Evolutionary conservation across 768 basidiomycete genomes (phyloP), one percentile per base, ranked within the genome.

Genomic region (Lepiota subincarnata): DNA sequence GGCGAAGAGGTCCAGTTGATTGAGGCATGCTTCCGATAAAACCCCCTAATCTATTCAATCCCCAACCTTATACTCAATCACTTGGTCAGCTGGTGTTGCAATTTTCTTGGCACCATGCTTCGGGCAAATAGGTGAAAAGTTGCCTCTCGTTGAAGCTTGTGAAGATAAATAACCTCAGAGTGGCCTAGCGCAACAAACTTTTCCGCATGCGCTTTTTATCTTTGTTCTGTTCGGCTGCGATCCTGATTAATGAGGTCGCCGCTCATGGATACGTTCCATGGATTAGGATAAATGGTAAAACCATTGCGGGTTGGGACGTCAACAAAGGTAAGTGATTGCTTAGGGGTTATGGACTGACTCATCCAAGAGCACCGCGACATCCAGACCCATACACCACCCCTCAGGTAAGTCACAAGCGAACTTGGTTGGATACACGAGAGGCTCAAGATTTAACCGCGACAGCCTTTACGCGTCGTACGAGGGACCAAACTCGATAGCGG

Each of bases 241-340:
- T 59, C 14, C 49, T 66, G 18, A 52, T 62, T 20, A 48, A 55
- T 31, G 53, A 63, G 16, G 69, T 64, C 18, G 60, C 64, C 7
- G 70, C 69, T 35, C 69, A 70, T 53, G 70, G 70, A 5, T 72
- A 70, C 43, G 69, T 72, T 7, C 69, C 70, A 8, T 62, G 57
- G 19, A 59, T 72, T 34, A 64, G 60, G 53, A 72, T 72, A 19
- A 66, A 65, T 39, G 64, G 65, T 6, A 59, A 68, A 50, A 62
- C 60, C 38, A 63, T 72, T 46, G 58, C 64, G 7, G 70, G 70
- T n/a, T 72, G 71, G 70, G 64, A 72, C 43, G 60, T 70, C 13
- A 62, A 24, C 39, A 70, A 58, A 55, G 68, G 69, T 65, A 22
- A 45, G 13, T 34, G 28, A 2, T 20, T 13, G 31, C 7, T 50